Base-by-base conservation (phyloP, 106 monocot genomes). In the Phalaenopsis equestris region DNA sequence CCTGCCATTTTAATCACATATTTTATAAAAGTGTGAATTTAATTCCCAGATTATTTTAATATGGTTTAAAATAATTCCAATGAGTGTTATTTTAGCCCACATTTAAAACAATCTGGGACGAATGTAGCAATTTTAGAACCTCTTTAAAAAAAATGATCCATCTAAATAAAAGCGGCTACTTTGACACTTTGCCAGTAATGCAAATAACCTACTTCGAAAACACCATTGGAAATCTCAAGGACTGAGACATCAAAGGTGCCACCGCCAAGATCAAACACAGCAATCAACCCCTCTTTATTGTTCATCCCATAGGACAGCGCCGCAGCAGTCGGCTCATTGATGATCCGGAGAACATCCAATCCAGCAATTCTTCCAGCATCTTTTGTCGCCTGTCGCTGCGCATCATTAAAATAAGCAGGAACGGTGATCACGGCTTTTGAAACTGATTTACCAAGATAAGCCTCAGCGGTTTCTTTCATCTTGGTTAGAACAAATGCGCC, bases 361-460 rank as follows among this genome's bases (percentile, higher is more conserved):
- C 90, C 90, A 65, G 90, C 82, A 45, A 90, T 90, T 75, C 85
- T 87, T 43, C 90, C 90, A 72, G 83, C 86, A 83, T 86, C 86
- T 70, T 86, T 86, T 5, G 86, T 86, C 0, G 86, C 86, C 72
- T 90, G 90, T 67, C 90, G 81, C 78, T 90, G 90, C 37, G 90
- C 90, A 84, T 90, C 88, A 75, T 90, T 90, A 70, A 90, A 90
- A 41, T 90, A 90, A 9, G 90, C 90, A 45, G 88, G 90, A 47
- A 90, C 90, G 5, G 88, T 90, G n/a, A 90, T 84, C 46, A 90
- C 90, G 18, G 93, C 91, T 75, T 94, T 89, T 2, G 87, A 86
- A 61, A 94, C 89, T 15, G 94, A 84, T 81, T 94, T 92, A 8
- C 91, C 89, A n/a, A 94, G 88, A 81, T 92, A 94, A 18, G 91